Evolutionary conservation across 805 yeast species (phyloP).

Genomic region (Hanseniaspora meyeri): DNA sequence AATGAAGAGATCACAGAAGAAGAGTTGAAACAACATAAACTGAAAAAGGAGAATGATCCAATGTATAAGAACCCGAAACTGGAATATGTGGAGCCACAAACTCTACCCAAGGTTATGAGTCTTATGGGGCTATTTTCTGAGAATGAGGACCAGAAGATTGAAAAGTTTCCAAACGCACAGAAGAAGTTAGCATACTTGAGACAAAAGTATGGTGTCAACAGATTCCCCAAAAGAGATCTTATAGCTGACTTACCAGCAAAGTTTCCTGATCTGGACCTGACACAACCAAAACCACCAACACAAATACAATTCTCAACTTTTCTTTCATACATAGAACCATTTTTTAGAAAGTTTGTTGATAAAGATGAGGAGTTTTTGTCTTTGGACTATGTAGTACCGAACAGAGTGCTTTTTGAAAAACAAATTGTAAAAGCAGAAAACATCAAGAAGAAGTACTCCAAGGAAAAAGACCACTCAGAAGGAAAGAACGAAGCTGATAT

Average conservation of each 20-base stretch:
- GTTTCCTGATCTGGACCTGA: slow-evolving; percentile 76
- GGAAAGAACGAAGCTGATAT: not conserved
- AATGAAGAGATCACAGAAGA: slow-evolving; percentile 17
- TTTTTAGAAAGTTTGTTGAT: slow-evolving; percentile 60
- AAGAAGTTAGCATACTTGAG: slow-evolving; percentile 53
- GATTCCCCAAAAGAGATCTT: slow-evolving; percentile 74
- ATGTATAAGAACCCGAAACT: slow-evolving; percentile 57
- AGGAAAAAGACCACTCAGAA: not conserved
- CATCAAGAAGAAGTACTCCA: slow-evolving; percentile 18
- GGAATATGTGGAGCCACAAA: slow-evolving; percentile 60
- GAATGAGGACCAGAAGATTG: slow-evolving; percentile 20
- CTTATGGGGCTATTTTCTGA: slow-evolving; percentile 57
- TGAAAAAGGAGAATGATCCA: slow-evolving; percentile 41
- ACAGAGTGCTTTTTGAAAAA: slow-evolving; percentile 19
- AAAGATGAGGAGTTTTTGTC: slow-evolving; percentile 71
- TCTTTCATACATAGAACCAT: slow-evolving; percentile 73
- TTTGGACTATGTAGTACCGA: slow-evolving; percentile 47
- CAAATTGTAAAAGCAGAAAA: not conserved
- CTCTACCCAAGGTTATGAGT: slow-evolving; percentile 52
- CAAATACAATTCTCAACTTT: slow-evolving; percentile 89
- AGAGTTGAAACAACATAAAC: slow-evolving; percentile 15
- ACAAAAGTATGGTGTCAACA: slow-evolving; percentile 71
- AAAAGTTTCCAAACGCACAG: slow-evolving; percentile 8
- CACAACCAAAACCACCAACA: slow-evolving; percentile 70
- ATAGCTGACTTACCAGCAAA: slow-evolving; percentile 71